These are phyloP conservation scores for Alternaria conjuncta DNA, from an alignment of 2,329 filamentous ascomycete species.

Conservation along the genomic window DNA sequence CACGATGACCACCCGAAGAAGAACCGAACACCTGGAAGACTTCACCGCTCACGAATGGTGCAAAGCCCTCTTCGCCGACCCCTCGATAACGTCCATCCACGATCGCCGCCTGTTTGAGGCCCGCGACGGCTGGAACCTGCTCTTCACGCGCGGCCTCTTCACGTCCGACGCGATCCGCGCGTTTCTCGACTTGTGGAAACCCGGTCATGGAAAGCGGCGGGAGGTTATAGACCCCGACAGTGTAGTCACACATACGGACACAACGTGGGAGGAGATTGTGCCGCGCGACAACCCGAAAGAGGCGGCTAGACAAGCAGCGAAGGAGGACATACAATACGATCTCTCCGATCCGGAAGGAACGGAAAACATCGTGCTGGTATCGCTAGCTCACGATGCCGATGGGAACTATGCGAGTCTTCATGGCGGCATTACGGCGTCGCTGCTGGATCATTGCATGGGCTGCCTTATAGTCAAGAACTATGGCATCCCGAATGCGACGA, in stretches of 20 bases:
- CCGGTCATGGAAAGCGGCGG: slow-evolving; percentile 13
- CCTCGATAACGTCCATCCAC: slow-evolving; percentile 21
- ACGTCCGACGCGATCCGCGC: slow-evolving; percentile 32
- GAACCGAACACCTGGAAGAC: slow-evolving; percentile 33
- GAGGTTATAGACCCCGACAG: slow-evolving; percentile 10
- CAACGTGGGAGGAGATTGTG: neutral
- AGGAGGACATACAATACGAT: slow-evolving; percentile 19
- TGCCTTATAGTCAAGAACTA: slow-evolving; percentile 20
- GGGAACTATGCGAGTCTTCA: slow-evolving; percentile 29
- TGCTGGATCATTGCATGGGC: slow-evolving; percentile 40
- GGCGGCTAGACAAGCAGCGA: slow-evolving; percentile 7
- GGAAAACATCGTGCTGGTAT: slow-evolving; percentile 28
- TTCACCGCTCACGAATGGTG: slow-evolving; percentile 36
- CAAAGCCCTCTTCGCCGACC: slow-evolving; percentile 24
- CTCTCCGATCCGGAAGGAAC: slow-evolving; percentile 19
- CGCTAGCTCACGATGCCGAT: slow-evolving; percentile 28
- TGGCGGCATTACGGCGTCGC: slow-evolving; percentile 32
- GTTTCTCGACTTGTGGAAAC: slow-evolving; percentile 29
- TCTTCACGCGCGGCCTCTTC: slow-evolving; percentile 33
- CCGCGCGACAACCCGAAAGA: neutral
- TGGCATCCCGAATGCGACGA: slow-evolving; percentile 23
- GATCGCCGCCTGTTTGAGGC: slow-evolving; percentile 15
- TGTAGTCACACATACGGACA: neutral
- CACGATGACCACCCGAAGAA: neutral
- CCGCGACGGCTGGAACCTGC: slow-evolving; percentile 10